These are phyloP conservation scores for Rubia peregrina DNA, from an alignment of 305 asterid species.

Conservation along the genomic window DNA sequence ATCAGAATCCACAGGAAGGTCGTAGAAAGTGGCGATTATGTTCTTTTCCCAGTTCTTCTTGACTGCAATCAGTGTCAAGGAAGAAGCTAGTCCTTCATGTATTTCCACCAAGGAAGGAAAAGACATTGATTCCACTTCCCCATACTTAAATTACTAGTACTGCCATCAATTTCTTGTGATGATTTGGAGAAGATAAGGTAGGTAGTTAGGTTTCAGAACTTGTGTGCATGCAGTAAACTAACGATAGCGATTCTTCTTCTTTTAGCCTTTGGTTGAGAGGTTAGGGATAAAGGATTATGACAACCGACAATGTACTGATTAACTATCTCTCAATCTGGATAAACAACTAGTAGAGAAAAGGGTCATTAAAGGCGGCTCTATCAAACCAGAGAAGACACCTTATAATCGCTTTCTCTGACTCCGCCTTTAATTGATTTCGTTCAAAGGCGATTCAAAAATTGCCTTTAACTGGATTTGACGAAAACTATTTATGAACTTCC, in stretches of 20 bases:
- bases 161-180: neutral
- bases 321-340: too few species aligned
- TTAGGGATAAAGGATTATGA: neutral
- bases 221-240: neutral
- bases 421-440: too few species aligned
- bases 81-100: neutral
- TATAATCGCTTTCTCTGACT: too few species aligned
- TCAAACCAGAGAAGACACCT: too few species aligned
- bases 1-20: neutral
- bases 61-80: neutral
- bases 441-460: too few species aligned
- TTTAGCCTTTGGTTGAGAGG: constrained; percentile 8
- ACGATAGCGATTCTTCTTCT: constrained; percentile 8
- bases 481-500: too few species aligned
- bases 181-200: constrained; percentile 8
- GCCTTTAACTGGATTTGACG: too few species aligned
- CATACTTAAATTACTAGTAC: too few species aligned
- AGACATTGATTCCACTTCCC: neutral
- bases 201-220: neutral
- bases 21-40: neutral
- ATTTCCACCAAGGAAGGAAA: neutral
- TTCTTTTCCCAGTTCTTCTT: neutral
- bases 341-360: too few species aligned
- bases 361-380: too few species aligned
- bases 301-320: too few species aligned